Evolutionary conservation across 1,139 yeast species (phyloP).

Genomic region (Hyphopichia burtonii): DNA sequence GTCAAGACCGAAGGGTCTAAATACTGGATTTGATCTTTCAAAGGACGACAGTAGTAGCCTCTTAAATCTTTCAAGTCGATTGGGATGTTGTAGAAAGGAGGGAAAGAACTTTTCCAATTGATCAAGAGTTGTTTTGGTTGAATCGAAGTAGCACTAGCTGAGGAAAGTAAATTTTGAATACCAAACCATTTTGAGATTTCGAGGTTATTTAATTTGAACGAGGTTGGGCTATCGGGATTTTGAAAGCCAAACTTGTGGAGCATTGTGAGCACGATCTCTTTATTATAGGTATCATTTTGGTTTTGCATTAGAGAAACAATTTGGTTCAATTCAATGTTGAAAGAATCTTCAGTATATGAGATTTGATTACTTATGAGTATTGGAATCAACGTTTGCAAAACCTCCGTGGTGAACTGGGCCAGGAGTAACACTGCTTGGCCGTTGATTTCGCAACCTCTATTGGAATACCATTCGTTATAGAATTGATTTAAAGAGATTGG

Average conservation of each 20-base stretch:
- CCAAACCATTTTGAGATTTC: constrained; percentile 62
- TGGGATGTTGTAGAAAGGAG: constrained; percentile 60
- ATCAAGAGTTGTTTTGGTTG: constrained; percentile 49
- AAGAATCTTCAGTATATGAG: constrained; percentile 15
- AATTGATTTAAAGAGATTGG: constrained; percentile 62
- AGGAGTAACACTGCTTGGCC: constrained; percentile 29
- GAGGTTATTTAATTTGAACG: constrained; percentile 35
- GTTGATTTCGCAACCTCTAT: constrained; percentile 57
- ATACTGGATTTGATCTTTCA: constrained; percentile 46
- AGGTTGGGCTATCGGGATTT: background rate
- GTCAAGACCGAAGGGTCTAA: constrained; percentile 51
- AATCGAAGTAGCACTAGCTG: background rate
- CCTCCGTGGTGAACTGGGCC: constrained; percentile 23
- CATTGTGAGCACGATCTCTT: constrained; percentile 44
- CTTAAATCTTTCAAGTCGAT: constrained; percentile 50
- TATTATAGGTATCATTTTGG: constrained; percentile 15
- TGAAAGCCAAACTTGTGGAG: constrained; percentile 43
- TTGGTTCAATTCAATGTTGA: constrained; percentile 19
- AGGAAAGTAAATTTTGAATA: constrained; percentile 37
- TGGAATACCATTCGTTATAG: constrained; percentile 45
- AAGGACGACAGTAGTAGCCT: constrained; percentile 56
- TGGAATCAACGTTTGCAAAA: constrained; percentile 46
- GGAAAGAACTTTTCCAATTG: constrained; percentile 65
- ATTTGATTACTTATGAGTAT: constrained; percentile 46
- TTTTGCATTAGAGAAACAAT: constrained; percentile 16